A percentile compares a stretch with the other conserved stretches of the same genome.
phyloP scores from a whole-genome alignment of 768 basidiomycete genomes.

The Pholiota conissans region DNA sequence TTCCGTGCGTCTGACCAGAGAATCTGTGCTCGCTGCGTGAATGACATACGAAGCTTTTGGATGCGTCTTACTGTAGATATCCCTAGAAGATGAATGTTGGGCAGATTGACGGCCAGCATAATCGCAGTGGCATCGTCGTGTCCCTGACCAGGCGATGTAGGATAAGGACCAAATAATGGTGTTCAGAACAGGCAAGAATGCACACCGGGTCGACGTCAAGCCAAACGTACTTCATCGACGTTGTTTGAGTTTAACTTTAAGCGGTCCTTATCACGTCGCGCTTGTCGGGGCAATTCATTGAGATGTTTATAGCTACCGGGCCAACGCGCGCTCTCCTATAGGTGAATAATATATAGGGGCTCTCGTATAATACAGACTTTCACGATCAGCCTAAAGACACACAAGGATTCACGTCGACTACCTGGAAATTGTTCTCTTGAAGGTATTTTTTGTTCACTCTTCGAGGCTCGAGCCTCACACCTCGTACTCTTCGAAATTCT shows the following conservation, averaged over 20 bases:
- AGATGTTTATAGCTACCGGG: too few relatives aligned
- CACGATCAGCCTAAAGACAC: too few relatives aligned
- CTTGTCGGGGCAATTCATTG: too few relatives aligned
- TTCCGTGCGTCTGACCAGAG: slow-evolving; percentile 71
- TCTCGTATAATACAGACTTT: too few relatives aligned
- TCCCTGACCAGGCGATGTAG: slow-evolving; percentile 45
- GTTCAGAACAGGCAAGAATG: background rate
- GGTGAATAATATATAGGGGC: too few relatives aligned
- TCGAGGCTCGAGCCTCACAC: background rate
- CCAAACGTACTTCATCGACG: slow-evolving; percentile 47
- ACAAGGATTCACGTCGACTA: too few relatives aligned
- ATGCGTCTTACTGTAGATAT: slow-evolving; percentile 68
- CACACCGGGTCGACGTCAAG: slow-evolving; percentile 68
- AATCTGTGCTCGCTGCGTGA: background rate
- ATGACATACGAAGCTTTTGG: background rate
- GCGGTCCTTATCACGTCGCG: background rate
- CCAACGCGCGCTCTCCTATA: too few relatives aligned
- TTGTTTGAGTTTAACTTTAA: background rate
- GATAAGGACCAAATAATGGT: background rate
- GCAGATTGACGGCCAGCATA: slow-evolving; percentile 68
- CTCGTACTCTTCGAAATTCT: background rate
- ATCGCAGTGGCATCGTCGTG: slow-evolving; percentile 91
- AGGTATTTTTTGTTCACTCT: background rate
- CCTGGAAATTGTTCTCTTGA: too few relatives aligned
- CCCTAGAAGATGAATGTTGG: slow-evolving; percentile 69